Base-by-base conservation (phyloP, 2,329 filamentous ascomycete genomes). In the Tothia fuscella region DNA sequence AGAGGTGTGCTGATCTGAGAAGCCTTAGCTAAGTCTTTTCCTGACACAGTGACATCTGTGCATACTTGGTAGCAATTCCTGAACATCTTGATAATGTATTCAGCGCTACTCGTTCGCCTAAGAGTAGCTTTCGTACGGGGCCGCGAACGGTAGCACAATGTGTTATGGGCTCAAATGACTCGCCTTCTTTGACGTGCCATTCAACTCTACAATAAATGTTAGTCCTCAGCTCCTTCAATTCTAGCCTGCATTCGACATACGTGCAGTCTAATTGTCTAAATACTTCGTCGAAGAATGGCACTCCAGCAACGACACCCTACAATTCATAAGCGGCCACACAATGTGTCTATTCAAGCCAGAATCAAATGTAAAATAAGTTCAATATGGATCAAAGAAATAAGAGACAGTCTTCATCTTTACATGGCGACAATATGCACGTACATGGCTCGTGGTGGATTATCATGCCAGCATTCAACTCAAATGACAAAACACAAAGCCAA, bases 251-350 rank as follows among this genome's bases (percentile, higher is more conserved):
- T 5, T 14, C 35, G 10, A 65, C 71, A 53, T 64, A 74, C 65
- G 74, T 76, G 74, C 91, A 98, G 47, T 82, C 87, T 51, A 89
- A 76, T 62, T 96, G 89, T 29, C 68, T 59, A 61, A 98, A 95
- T 46, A 96, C 82, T 62, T 96, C 89, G 58, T 93, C 74, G 67
- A 96, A 88, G 67, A 98, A 98, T 2, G 91, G 91, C 3, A 91
- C 76, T 43, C 91, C 91, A 30, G 91, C 91, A 35, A 98, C 70
- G 37, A 96, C 72, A 47, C 91, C 91, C 63, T 74, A 46, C n/a
- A 50, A n/a, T n/a, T n/a, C n/a, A n/a, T n/a, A n/a, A n/a, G n/a
- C n/a, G n/a, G n/a, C n/a, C n/a, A n/a, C n/a, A n/a, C n/a, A n/a
- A n/a, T n/a, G n/a, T n/a, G n/a, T n/a, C n/a, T n/a, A n/a, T n/a